Evolutionary conservation across 352 stramenopile genomes (phyloP).

Genomic region (Aphanomyces cochlioides): DNA sequence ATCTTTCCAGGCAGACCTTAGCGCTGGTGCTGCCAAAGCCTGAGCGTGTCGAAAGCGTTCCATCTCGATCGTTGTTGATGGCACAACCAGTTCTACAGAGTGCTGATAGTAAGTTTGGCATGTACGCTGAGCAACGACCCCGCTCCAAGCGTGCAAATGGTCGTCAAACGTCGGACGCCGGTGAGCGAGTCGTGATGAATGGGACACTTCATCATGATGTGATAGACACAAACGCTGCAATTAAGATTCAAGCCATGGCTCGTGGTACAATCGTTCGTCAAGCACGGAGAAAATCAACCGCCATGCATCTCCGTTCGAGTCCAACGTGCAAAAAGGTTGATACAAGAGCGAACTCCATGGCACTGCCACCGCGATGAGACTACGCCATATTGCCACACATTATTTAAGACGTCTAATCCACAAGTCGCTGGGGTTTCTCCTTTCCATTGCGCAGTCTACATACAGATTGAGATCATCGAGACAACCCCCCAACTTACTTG

Average conservation of each 20-base stretch:
- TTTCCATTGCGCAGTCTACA: background rate
- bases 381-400: background rate
- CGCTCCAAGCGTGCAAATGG: no score
- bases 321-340: no score
- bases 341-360: background rate
- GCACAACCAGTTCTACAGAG: no score
- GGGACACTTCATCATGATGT: no score
- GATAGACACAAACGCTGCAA: background rate
- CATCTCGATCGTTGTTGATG: no score
- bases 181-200: no score
- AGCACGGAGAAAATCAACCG: background rate
- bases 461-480: background rate
- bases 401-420: constrained; percentile 12
- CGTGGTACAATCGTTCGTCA: background rate
- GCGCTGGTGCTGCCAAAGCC: background rate
- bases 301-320: no score
- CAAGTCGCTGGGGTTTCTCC: constrained; percentile 17
- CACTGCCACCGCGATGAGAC: constrained; percentile 1
- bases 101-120: no score
- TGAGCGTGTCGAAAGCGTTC: background rate
- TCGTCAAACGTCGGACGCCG: background rate
- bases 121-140: no score
- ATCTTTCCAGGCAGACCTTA: background rate
- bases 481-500: background rate
- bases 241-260: constrained; percentile 7